Conservation (phyloP, 2,329 filamentous ascomycete species). For the Trichoderma breve region DNA sequence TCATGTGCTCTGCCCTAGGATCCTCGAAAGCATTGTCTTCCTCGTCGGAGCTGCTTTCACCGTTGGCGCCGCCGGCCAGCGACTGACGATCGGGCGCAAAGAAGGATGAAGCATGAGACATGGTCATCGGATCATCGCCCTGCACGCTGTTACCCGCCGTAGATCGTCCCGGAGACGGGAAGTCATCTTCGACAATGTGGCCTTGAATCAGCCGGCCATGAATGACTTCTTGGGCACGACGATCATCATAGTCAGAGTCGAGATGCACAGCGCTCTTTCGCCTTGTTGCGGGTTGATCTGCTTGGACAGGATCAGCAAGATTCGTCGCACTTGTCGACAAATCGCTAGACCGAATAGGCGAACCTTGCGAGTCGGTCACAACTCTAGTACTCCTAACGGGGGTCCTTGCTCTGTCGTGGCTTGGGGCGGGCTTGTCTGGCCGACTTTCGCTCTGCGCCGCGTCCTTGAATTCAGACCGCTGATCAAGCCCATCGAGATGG, state of each 20-base stretch:
- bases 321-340: slow-evolving; percentile 9
- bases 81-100: slow-evolving; percentile 67
- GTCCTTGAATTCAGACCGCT: slow-evolving; percentile 43
- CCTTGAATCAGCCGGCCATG: slow-evolving; percentile 89
- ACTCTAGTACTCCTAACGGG: slow-evolving; percentile 32
- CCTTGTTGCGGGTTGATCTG: slow-evolving; percentile 22
- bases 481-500: slow-evolving; percentile 61
- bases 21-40: slow-evolving; percentile 88
- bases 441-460: slow-evolving; percentile 25
- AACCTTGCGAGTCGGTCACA: slow-evolving; percentile 44
- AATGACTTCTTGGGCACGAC: slow-evolving; percentile 83
- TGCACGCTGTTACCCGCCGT: slow-evolving; percentile 63
- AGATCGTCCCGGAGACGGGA: slow-evolving; percentile 73
- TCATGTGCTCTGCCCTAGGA: slow-evolving; percentile 83
- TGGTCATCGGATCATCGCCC: slow-evolving; percentile 78
- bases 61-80: slow-evolving; percentile 81
- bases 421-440: slow-evolving; percentile 24
- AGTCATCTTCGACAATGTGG: slow-evolving; percentile 92
- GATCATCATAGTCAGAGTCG: slow-evolving; percentile 65
- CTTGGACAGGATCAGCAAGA: slow-evolving; percentile 7
- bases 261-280: slow-evolving; percentile 33
- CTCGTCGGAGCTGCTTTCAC: slow-evolving; percentile 79
- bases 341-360: slow-evolving; percentile 38
- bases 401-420: slow-evolving; percentile 22
- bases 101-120: slow-evolving; percentile 76